Conservation (phyloP, 2,329 filamentous ascomycete genomes). For the Rutstroemia sp. region DNA sequence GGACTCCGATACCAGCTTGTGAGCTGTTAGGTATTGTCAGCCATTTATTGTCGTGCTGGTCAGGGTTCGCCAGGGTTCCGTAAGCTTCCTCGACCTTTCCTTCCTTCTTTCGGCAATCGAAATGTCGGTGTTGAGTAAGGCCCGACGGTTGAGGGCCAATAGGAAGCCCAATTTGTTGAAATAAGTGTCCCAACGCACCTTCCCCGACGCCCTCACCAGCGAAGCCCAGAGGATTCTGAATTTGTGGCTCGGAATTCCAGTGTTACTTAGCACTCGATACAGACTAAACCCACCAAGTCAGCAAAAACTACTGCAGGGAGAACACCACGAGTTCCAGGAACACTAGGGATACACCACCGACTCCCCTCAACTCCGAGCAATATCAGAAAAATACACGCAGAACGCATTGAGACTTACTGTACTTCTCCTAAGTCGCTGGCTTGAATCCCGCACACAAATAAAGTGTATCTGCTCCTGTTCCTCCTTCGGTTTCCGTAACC, state of each 20-base stretch:
- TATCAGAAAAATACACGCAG: background rate
- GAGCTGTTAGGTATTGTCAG: background rate
- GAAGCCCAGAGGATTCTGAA: too few relatives aligned
- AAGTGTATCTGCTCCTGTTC: background rate
- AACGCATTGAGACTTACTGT: too few relatives aligned
- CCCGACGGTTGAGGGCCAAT: conserved; percentile 7
- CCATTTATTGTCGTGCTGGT: background rate
- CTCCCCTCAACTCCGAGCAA: background rate
- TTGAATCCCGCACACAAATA: too few relatives aligned
- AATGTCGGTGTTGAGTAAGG: conserved; percentile 3
- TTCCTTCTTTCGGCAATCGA: too few relatives aligned
- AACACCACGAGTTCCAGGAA: background rate
- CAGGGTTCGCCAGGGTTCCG: too few relatives aligned
- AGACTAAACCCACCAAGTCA: too few relatives aligned
- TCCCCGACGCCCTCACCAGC: too few relatives aligned
- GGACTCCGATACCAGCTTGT: background rate
- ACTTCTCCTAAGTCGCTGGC: too few relatives aligned
- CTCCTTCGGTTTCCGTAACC: background rate
- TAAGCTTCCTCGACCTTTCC: too few relatives aligned
- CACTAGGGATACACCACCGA: background rate
- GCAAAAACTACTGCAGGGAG: too few relatives aligned
- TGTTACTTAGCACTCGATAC: too few relatives aligned
- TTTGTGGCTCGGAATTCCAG: background rate
- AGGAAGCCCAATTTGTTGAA: background rate
- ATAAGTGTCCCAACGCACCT: background rate